Evolutionary conservation across 345 rosid species (phyloP), one percentile per base, ranked within the genome.

Genomic region (Rhodamnia argentea): DNA sequence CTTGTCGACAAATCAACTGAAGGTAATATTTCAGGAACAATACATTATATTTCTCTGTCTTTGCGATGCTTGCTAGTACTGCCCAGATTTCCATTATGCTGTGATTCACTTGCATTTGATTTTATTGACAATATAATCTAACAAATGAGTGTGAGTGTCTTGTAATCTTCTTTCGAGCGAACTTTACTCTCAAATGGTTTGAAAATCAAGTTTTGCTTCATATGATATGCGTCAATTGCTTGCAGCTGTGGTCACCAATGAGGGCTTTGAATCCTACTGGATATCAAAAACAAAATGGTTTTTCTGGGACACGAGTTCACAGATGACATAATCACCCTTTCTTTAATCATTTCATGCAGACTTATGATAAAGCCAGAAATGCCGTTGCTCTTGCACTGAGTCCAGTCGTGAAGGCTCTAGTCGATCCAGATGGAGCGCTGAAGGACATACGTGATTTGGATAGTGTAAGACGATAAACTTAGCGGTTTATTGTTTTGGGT

Each of bases 311-410:
- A 64, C 20, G 42, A 29, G 44, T 64, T 64, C 23, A 29, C 47
- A 70, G 47, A 70, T 70, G 47, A 70, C 81, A 29, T 87, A 18
- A 70, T 26, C 7, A 0, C 81, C 37, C 81, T 70, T 37, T 86
- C 81, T 70, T 37, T 23, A 70, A 32, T 70, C 24, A 70, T 70
- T 86, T 78, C 52, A 1, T 89, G 88, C 93, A 97, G 99, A 89
- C 96, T 50, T 96, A 95, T 91, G 99, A 96, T 88, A 97, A 96
- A 93, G 95, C 95, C 85, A 97, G 99, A 90, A 97, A 97, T 88
- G 96, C 98, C 11, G 10, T 97, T 76, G 99, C 99, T 64, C 98
- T 97, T 90, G 98, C 99, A 59, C 87, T 97, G 84, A 97, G 99
- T 88, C 99, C 99, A 15, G 99, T 97, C 9, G 99, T 97, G 55